Conservation (phyloP, 2,329 filamentous ascomycete species). For the Didymella exigua region DNA sequence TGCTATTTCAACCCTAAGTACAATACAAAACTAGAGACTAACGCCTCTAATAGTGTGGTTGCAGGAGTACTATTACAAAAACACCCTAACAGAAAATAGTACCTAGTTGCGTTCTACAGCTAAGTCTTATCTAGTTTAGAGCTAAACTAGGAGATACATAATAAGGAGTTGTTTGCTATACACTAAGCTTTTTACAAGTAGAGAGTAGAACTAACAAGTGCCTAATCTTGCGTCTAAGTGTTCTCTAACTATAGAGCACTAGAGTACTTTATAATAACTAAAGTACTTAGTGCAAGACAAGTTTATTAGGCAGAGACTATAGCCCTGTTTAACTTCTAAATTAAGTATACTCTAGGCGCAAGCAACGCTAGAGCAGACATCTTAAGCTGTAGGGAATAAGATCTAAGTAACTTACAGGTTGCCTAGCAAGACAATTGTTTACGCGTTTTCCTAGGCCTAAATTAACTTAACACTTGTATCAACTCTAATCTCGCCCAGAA, state of each 20-base stretch:
- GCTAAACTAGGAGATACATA: slow-evolving; percentile 2
- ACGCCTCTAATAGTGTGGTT: not conserved
- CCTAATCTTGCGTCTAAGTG: not conserved
- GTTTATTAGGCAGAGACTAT: not conserved
- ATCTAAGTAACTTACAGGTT: too few relatives aligned
- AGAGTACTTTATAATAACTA: too few relatives aligned
- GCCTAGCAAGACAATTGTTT: too few relatives aligned
- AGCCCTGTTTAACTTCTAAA: not conserved
- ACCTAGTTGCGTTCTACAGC: slow-evolving; percentile 2
- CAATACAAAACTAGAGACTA: too few relatives aligned
- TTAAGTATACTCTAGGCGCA: not conserved
- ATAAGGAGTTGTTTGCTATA: slow-evolving; percentile 4
- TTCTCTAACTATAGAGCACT: slow-evolving; percentile 6
- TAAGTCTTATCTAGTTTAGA: not conserved
- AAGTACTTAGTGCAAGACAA: not conserved
- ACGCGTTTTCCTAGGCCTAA: too few relatives aligned
- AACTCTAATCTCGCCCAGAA: too few relatives aligned
- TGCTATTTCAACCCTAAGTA: too few relatives aligned
- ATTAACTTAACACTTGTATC: not conserved
- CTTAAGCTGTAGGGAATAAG: too few relatives aligned
- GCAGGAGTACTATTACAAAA: not conserved
- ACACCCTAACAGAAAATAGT: not conserved
- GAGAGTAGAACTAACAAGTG: not conserved
- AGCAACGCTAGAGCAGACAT: too few relatives aligned
- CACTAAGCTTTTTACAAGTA: not conserved